These are phyloP conservation scores for Adansonia digitata DNA, from an alignment of 345 rosid genomes.

Conservation along the genomic window DNA sequence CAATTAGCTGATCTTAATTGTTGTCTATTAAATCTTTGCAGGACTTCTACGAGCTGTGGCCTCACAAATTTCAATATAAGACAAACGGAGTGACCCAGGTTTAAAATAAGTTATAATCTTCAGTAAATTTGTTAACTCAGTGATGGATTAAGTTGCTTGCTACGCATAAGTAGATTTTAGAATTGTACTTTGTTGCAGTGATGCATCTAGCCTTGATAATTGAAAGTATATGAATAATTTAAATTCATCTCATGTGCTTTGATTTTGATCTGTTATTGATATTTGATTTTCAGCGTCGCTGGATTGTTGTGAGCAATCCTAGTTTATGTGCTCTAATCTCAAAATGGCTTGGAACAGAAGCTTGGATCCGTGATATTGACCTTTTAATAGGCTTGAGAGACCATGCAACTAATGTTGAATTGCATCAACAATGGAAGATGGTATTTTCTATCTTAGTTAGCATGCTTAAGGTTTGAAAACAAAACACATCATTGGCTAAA, in stretches of 20 bases:
- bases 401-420: slow-evolving; percentile 26
- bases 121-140: background rate
- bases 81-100: slow-evolving; percentile 52
- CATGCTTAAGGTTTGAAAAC: slow-evolving; percentile 8
- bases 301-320: slow-evolving; percentile 54
- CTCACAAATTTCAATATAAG: slow-evolving; percentile 42
- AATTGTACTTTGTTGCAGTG: background rate
- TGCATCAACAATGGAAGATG: slow-evolving; percentile 42
- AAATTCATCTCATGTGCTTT: background rate
- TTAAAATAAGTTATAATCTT: background rate
- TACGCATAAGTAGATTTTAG: background rate
- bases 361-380: slow-evolving; percentile 45
- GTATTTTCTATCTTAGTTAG: slow-evolving; percentile 17
- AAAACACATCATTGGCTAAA: background rate
- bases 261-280: slow-evolving; percentile 20
- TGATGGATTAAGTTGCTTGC: background rate
- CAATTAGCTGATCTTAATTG: background rate
- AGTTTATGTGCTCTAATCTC: slow-evolving; percentile 42
- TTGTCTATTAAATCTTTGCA: slow-evolving; percentile 15
- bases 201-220: background rate
- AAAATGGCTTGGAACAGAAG: slow-evolving; percentile 52
- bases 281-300: slow-evolving; percentile 39
- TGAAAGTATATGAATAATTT: background rate
- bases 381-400: slow-evolving; percentile 42
- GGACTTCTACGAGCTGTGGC: slow-evolving; percentile 52